Evolutionary conservation across 257 asterid species (phyloP).

Genomic region (Nicotiana noctiflora): DNA sequence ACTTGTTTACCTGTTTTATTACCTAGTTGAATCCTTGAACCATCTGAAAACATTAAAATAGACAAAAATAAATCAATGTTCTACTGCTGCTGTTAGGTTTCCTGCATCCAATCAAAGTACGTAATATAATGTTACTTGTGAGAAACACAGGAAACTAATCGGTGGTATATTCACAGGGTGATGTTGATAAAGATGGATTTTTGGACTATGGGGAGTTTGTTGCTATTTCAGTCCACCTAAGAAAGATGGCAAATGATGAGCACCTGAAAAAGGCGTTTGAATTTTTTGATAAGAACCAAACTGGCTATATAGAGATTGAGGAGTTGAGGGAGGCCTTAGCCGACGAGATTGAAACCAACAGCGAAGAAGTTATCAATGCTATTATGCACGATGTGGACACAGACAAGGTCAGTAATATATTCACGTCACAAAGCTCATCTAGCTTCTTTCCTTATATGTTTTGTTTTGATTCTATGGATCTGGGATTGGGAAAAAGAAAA

Average conservation of each 20-base stretch:
- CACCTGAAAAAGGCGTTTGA: slow-evolving; percentile 53
- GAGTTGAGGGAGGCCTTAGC: slow-evolving; percentile 52
- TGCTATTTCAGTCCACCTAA: slow-evolving; percentile 55
- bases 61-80: not conserved
- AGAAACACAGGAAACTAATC: not conserved
- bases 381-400: slow-evolving; percentile 67
- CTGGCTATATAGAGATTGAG: slow-evolving; percentile 59
- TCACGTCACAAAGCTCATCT: too few species aligned
- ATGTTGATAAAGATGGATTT: slow-evolving; percentile 54
- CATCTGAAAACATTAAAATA: not conserved
- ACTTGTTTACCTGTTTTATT: not conserved
- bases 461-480: not conserved
- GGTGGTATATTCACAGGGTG: slow-evolving; percentile 37
- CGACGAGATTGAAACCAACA: slow-evolving; percentile 44
- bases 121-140: not conserved
- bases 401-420: slow-evolving; percentile 39
- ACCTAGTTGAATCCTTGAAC: not conserved
- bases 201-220: slow-evolving; percentile 54
- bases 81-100: not conserved
- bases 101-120: not conserved
- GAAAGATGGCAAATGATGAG: slow-evolving; percentile 61
- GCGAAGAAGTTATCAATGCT: slow-evolving; percentile 55
- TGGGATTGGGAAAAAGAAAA: not conserved
- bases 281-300: slow-evolving; percentile 48
- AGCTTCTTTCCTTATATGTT: not conserved